phyloP scores from a whole-genome alignment of 148 eudicot genomes.

The Heliamphora exappendiculata region DNA sequence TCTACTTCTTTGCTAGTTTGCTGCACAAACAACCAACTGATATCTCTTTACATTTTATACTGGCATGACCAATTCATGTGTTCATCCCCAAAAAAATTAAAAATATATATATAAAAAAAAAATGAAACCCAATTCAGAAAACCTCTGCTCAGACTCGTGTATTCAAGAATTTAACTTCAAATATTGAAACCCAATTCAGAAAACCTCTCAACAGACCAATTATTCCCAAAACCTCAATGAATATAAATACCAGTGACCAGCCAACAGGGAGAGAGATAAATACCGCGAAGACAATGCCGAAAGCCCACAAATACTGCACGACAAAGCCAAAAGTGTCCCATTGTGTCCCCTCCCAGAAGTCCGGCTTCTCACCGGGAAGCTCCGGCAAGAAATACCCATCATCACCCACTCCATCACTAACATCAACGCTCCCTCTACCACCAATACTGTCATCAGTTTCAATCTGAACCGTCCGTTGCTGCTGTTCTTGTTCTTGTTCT shows the following conservation, averaged over 20 bases:
- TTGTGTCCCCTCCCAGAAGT: conserved; percentile 79
- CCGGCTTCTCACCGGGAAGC: conserved; percentile 53
- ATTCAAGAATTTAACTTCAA: too few species aligned
- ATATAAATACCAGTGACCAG: neutral
- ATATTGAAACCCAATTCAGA: neutral
- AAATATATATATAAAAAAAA: too few species aligned
- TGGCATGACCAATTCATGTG: too few species aligned
- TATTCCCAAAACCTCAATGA: neutral
- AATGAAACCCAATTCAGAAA: too few species aligned
- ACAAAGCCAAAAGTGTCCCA: conserved; percentile 83
- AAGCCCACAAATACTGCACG: conserved; percentile 95
- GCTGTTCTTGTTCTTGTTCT: conserved; percentile 19
- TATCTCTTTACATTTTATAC: too few species aligned
- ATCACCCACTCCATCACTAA: conserved; percentile 4
- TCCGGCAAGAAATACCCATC: conserved; percentile 60
- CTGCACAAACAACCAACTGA: neutral
- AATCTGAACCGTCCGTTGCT: conserved; percentile 11
- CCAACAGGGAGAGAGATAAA: neutral
- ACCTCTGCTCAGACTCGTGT: too few species aligned
- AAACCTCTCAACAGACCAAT: neutral
- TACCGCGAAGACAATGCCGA: conserved; percentile 84
- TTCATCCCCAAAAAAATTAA: too few species aligned
- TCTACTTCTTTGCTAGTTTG: neutral
- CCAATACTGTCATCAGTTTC: neutral
- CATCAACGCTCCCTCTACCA: conserved; percentile 10